Evolutionary conservation across 2,329 filamentous ascomycete genomes (phyloP).

Genomic region (Neopestalotiopsis sp.): DNA sequence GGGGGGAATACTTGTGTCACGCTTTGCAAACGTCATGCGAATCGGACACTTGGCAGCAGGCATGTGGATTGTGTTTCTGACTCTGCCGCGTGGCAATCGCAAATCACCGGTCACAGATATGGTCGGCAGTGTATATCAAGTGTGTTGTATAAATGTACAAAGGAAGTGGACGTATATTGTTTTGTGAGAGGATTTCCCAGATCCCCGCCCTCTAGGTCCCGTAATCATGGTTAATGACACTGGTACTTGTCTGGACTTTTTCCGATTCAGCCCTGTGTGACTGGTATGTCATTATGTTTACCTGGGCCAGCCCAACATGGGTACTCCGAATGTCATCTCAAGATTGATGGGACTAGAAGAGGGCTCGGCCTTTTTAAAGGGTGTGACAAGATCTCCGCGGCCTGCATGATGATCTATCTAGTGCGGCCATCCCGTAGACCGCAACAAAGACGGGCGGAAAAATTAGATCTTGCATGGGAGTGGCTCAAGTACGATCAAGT

Average conservation of each 20-base stretch:
- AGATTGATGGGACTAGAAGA: conserved; percentile 4
- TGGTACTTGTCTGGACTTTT: background rate
- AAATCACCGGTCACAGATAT: background rate
- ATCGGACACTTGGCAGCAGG: background rate
- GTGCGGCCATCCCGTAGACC: background rate
- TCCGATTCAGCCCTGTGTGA: background rate
- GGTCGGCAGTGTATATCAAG: background rate
- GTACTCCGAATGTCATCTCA: background rate
- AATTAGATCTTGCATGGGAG: background rate
- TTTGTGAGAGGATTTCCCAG: background rate
- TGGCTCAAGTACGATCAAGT: background rate
- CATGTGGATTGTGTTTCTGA: background rate
- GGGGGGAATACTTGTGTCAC: background rate
- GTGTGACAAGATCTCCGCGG: background rate
- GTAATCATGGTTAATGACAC: background rate
- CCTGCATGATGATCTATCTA: background rate
- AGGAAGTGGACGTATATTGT: background rate
- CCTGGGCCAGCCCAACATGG: background rate
- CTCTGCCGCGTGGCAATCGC: background rate
- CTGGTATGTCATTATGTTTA: background rate
- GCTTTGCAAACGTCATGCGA: background rate
- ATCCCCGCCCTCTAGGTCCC: background rate
- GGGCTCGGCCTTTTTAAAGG: background rate
- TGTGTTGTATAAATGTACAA: background rate
- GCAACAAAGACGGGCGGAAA: background rate